Base-by-base conservation (phyloP, 108 stramenopile genomes). In the Nitzschia putrida region DNA sequence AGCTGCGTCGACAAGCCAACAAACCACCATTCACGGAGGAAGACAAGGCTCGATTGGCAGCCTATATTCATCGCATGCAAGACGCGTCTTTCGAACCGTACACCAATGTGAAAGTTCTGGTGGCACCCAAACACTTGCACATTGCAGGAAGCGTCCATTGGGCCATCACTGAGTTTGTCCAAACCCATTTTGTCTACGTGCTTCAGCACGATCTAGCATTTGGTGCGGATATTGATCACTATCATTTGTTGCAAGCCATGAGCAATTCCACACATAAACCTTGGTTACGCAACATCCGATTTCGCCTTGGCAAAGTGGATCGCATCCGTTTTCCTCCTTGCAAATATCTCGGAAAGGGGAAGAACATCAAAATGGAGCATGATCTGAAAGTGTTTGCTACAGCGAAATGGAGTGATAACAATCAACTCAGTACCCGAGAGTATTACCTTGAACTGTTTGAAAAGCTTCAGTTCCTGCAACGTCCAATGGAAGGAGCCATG, bases 161-260 rank as follows among this genome's bases (percentile, higher is more conserved):
- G 23, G 24, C 54, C 12, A 22, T 55, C 23, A 13, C 21, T 3
- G 24, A 55, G 23, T 55, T 21, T 22, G 24, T 55, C 54, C 18
- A 55, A 22, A 55, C 54, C 13, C 45, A 64, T 1, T 64, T 64
- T 49, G 43, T 64, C 11, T 64, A 64, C 23, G 12, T 64, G 2
- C 43, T 64, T 21, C 61, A 64, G 22, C 61, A 64, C 7, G 61
- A 64, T 64, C 45, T 64, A 11, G n/a, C 38, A 5, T 64, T 64
- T 24, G 20, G 13, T 9, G 9, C n/a, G 0, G n/a, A 18, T 2
- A 29, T 64, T 10, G 40, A 39, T 64, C 61, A 64, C 25, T 11
- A 22, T 22, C 43, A 26, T 12, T 24, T 64, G 42, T 1, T 64
- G 8, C 21, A 64, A 16, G 47, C 61, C 47, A 64, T 64, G 61